phyloP scores from a whole-genome alignment of 2,329 filamentous ascomycete genomes.

The Tolypocladium pustulatum region DNA sequence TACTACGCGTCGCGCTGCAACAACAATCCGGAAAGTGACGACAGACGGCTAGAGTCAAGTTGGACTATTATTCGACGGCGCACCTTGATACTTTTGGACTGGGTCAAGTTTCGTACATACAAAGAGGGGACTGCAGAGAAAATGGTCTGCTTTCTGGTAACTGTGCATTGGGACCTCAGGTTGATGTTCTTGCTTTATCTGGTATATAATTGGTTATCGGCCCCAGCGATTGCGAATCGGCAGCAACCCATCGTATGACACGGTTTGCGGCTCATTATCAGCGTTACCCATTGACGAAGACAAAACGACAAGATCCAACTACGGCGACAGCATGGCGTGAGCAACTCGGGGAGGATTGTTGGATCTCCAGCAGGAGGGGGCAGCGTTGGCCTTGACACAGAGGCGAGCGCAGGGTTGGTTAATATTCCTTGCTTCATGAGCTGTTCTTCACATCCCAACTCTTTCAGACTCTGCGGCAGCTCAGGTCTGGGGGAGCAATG shows the following conservation, averaged over 20 bases:
- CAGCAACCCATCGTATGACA: constrained; percentile 1
- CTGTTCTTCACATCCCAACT: not conserved
- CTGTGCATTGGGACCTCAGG: constrained; percentile 34
- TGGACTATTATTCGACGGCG: constrained; percentile 20
- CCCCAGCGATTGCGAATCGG: constrained; percentile 4
- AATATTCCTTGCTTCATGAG: not conserved
- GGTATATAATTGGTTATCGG: constrained; percentile 18
- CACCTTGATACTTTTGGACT: constrained; percentile 18
- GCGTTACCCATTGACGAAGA: not conserved
- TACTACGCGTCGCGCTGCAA: constrained; percentile 9
- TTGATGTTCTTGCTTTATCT: constrained; percentile 14
- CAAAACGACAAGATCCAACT: not conserved
- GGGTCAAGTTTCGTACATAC: constrained; percentile 22
- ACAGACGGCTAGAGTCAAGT: constrained; percentile 17
- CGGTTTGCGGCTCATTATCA: not conserved
- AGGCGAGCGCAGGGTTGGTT: not conserved
- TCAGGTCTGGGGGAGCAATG: not conserved
- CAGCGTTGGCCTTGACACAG: not conserved
- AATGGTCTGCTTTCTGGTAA: constrained; percentile 29
- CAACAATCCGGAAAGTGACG: constrained; percentile 15
- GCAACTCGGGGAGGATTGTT: not conserved
- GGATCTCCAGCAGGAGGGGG: not conserved
- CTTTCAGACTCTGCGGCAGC: not conserved
- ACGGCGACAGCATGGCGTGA: not conserved
- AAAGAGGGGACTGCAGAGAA: constrained; percentile 19